Base-by-base conservation (phyloP, 257 asterid species). In the Nicotiana paniculata region DNA sequence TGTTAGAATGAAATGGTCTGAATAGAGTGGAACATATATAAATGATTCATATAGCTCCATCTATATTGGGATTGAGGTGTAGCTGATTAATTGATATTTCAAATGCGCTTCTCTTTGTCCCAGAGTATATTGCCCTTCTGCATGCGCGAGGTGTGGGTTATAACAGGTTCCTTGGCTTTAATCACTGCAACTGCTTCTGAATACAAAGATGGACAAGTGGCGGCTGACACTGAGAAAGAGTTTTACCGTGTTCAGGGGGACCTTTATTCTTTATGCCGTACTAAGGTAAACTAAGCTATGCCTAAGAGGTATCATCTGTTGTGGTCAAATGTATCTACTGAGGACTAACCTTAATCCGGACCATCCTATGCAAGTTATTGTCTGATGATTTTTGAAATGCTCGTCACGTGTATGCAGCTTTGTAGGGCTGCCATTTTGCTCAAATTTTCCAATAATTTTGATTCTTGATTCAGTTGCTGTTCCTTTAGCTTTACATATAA, bases 121-220 rank as follows among this genome's bases (percentile, higher is more conserved):
- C 95, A 96, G 99, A 90, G 89, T 76, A 85, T 67, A 80, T 86
- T 96, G 86, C 99, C 99, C 21, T 96, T 94, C 90, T 96, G 99
- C 83, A 86, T 90, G 91, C 99, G 98, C 68, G 99, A 96, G 93
- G 98, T 93, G 37, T 96, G 99, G 99, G 97, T 96, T 32, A 87
- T 94, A 84, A 93, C 93, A 37, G 98, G 98, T 85, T 94, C 98
- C 91, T 86, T 93, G 92, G 91, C 91, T 80, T 86, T 94, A 92
- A 90, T 94, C 26, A 81, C 85, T 81, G 96, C 95, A 76, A 93
- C 95, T 79, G 81, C 96, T 85, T 89, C 98, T 84, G 90, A 85
- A 88, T 90, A 90, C 82, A 84, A 92, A 90, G 98, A 89, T 79
- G 97, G 92, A 81, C 84, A 85, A 85, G 97, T 90, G 76, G 86